Evolutionary conservation across 768 basidiomycete genomes (phyloP).

Genomic region (Krasilnikovozyma curviuscula): DNA sequence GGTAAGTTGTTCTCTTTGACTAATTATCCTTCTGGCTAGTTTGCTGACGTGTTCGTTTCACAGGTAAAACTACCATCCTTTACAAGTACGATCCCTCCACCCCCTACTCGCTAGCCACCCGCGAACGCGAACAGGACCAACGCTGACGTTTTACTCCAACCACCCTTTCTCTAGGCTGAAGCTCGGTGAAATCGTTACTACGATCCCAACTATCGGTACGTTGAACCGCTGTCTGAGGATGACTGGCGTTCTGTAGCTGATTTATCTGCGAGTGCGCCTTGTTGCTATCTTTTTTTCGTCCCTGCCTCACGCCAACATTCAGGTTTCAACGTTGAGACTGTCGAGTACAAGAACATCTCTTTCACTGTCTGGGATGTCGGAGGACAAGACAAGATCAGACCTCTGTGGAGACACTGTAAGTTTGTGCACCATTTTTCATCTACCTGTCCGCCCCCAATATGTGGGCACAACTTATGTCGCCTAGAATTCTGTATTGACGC

Average conservation of each 20-base stretch:
- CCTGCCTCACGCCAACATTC: background rate
- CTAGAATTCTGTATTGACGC: background rate
- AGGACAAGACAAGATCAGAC: constrained; percentile 99
- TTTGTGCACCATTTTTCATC: constrained; percentile 14
- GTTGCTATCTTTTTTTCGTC: background rate
- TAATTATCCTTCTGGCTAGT: too few relatives aligned
- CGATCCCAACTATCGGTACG: constrained; percentile 94
- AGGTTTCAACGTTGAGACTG: constrained; percentile 99
- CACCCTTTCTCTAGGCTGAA: constrained; percentile 50
- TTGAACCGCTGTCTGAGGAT: background rate
- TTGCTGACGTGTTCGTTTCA: background rate
- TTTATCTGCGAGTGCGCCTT: too few relatives aligned
- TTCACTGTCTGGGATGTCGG: constrained; percentile 99
- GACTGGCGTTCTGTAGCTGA: background rate
- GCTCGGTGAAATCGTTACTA: constrained; percentile 99
- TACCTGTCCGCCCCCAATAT: background rate
- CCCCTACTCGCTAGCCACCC: background rate
- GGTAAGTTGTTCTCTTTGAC: too few relatives aligned
- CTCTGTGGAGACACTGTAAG: constrained; percentile 99
- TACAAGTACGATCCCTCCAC: constrained; percentile 29
- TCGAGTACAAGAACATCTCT: constrained; percentile 99
- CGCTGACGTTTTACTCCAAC: background rate
- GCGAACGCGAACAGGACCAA: background rate
- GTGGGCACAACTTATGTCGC: background rate
- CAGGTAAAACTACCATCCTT: constrained; percentile 79